These are phyloP conservation scores for Gossypium turneri DNA, from an alignment of 345 rosid species.

Conservation along the genomic window DNA sequence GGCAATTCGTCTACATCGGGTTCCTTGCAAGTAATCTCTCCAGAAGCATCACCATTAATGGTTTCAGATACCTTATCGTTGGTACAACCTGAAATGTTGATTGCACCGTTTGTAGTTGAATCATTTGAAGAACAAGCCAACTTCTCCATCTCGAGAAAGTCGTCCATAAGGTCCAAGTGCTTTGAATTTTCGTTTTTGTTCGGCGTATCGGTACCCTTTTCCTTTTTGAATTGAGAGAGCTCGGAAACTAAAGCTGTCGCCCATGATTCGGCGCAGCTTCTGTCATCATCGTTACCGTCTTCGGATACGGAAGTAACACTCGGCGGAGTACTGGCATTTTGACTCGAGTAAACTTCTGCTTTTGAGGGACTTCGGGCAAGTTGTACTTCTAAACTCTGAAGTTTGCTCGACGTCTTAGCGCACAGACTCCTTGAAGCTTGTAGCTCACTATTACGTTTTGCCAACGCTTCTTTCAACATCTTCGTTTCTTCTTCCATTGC, in stretches of 20 bases:
- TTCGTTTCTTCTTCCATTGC: constrained; percentile 97
- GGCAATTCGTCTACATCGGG: constrained; percentile 32
- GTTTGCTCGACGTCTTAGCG: constrained; percentile 71
- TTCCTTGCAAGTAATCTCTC: constrained; percentile 3
- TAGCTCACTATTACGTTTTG: constrained; percentile 86
- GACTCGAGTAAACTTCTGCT: constrained; percentile 8
- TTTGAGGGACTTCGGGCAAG: constrained; percentile 41
- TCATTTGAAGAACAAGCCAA: constrained; percentile 60
- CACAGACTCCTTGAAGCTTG: constrained; percentile 90
- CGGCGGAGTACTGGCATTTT: constrained; percentile 64
- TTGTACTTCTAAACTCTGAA: constrained; percentile 74
- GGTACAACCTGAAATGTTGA: constrained; percentile 30
- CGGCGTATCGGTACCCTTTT: constrained; percentile 36
- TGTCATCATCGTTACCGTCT: constrained; percentile 80
- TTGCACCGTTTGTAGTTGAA: constrained; percentile 37
- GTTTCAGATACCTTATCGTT: constrained; percentile 36
- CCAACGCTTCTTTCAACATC: constrained; percentile 97
- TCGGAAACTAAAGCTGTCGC: constrained; percentile 54
- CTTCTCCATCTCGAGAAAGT: constrained; percentile 98
- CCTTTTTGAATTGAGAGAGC: constrained; percentile 54
- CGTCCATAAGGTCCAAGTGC: constrained; percentile 89
- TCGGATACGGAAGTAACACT: constrained; percentile 84
- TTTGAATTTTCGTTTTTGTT: constrained; percentile 48
- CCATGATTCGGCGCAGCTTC: constrained; percentile 76
- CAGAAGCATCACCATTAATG: background rate